A percentile compares a stretch with the other conserved stretches of the same genome.
Evolutionary conservation across 257 asterid genomes (phyloP).

Genomic region (Capsicum rhomboideum): DNA sequence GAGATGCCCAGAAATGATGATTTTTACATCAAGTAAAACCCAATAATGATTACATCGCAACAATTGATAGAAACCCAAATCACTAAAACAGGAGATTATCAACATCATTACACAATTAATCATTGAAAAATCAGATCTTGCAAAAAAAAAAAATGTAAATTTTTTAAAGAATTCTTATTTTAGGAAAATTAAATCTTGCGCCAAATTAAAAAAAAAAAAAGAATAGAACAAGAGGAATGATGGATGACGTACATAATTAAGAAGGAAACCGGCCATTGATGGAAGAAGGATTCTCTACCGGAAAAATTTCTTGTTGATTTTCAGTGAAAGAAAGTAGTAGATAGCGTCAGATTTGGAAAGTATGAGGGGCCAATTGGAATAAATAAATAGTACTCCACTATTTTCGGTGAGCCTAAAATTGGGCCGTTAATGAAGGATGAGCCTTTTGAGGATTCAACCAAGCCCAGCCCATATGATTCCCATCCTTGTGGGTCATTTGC

Average conservation of each 20-base stretch:
- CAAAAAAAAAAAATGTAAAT: background rate
- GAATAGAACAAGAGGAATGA: background rate
- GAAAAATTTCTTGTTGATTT: background rate
- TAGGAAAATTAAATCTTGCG: background rate
- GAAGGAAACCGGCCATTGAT: slow-evolving; percentile 3
- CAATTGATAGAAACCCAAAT: background rate
- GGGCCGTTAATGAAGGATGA: background rate
- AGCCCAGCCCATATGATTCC: background rate
- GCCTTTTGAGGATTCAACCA: background rate
- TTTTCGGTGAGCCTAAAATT: background rate
- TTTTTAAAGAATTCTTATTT: background rate
- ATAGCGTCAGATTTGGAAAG: background rate
- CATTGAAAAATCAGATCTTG: background rate
- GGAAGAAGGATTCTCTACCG: background rate
- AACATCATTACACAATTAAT: background rate
- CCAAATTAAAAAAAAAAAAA: background rate
- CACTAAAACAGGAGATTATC: background rate
- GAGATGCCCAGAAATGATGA: no score
- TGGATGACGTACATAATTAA: background rate
- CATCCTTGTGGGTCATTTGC: background rate
- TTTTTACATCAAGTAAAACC: background rate
- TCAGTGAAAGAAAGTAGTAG: background rate
- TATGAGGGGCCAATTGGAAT: background rate
- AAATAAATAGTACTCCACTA: background rate
- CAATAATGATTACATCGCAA: background rate